Evolutionary conservation across 2,329 filamentous ascomycete genomes (phyloP).

Genomic region (Fusarium longipes): DNA sequence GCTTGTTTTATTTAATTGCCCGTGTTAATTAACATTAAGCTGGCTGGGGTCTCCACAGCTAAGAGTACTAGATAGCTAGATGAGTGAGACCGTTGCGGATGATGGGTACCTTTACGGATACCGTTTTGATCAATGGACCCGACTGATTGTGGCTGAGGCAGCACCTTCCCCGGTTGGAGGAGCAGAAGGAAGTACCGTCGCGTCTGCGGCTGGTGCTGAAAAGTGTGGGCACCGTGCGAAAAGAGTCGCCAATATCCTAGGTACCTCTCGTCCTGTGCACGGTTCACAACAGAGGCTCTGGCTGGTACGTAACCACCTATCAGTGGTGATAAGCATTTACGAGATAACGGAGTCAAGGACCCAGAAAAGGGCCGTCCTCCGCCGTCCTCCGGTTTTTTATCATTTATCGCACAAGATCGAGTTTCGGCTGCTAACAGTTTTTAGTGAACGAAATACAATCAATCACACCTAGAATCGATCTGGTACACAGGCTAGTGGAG

Average conservation of each 20-base stretch:
- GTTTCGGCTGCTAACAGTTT: conserved; percentile 46
- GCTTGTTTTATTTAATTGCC: background rate
- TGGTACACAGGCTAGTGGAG: background rate
- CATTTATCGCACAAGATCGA: conserved; percentile 12
- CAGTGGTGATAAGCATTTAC: conserved; percentile 9
- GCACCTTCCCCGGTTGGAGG: background rate
- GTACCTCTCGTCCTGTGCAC: conserved; percentile 14
- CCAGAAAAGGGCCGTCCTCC: conserved; percentile 22
- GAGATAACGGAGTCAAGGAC: conserved; percentile 23
- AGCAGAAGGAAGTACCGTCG: conserved; percentile 3
- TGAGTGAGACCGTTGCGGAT: background rate
- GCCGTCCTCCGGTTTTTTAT: conserved; percentile 15
- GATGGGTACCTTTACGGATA: background rate
- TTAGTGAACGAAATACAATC: conserved; percentile 42
- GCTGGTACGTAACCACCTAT: too few relatives aligned
- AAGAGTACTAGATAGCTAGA: background rate
- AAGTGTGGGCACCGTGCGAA: conserved; percentile 24
- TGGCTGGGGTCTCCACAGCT: background rate
- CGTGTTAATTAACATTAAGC: background rate
- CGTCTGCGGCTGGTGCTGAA: conserved; percentile 3
- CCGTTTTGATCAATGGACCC: conserved; percentile 1
- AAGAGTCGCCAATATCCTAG: background rate
- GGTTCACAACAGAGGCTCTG: conserved; percentile 19
- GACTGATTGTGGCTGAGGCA: conserved; percentile 14
- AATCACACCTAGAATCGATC: background rate